Conservation (phyloP, 2,329 filamentous ascomycete genomes). For the Talaromyces sp. region DNA sequence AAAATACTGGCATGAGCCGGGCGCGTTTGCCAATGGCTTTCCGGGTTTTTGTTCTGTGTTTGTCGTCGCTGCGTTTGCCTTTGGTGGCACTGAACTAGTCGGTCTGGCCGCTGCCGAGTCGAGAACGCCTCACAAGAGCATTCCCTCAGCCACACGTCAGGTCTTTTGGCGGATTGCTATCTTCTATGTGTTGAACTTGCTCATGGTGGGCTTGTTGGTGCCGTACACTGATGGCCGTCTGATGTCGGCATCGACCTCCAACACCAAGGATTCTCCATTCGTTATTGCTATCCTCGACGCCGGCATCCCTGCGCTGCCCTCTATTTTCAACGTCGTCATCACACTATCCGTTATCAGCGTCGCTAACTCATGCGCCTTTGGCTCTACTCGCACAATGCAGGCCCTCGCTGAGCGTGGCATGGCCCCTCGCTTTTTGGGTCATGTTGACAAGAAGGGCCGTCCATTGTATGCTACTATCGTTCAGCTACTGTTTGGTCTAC, state of each 20-base stretch:
- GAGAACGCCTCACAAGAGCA: slow-evolving; percentile 47
- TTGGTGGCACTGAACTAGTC: slow-evolving; percentile 52
- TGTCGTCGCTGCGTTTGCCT: slow-evolving; percentile 54
- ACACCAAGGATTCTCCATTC: slow-evolving; percentile 56
- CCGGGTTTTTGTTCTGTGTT: slow-evolving; percentile 55
- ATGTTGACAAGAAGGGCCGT: slow-evolving; percentile 44
- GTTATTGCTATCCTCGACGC: slow-evolving; percentile 62
- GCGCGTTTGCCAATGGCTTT: slow-evolving; percentile 43
- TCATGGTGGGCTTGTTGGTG: slow-evolving; percentile 45
- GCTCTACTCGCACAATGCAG: slow-evolving; percentile 54
- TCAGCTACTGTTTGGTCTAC: slow-evolving; percentile 36
- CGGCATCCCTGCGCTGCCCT: slow-evolving; percentile 56
- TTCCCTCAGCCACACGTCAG: slow-evolving; percentile 47
- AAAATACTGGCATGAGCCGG: slow-evolving; percentile 28
- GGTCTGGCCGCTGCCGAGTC: slow-evolving; percentile 52
- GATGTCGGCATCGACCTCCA: slow-evolving; percentile 34
- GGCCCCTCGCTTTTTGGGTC: slow-evolving; percentile 41
- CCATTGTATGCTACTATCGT: slow-evolving; percentile 39
- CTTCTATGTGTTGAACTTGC: slow-evolving; percentile 46
- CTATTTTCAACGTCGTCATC: slow-evolving; percentile 65
- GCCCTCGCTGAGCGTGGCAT: slow-evolving; percentile 47
- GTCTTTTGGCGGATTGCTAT: slow-evolving; percentile 50
- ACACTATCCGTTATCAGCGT: slow-evolving; percentile 58
- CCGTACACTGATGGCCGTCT: slow-evolving; percentile 36
- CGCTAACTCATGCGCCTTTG: slow-evolving; percentile 56